Conservation (phyloP, 768 basidiomycete species). For the Cystoderma amianthinum region DNA sequence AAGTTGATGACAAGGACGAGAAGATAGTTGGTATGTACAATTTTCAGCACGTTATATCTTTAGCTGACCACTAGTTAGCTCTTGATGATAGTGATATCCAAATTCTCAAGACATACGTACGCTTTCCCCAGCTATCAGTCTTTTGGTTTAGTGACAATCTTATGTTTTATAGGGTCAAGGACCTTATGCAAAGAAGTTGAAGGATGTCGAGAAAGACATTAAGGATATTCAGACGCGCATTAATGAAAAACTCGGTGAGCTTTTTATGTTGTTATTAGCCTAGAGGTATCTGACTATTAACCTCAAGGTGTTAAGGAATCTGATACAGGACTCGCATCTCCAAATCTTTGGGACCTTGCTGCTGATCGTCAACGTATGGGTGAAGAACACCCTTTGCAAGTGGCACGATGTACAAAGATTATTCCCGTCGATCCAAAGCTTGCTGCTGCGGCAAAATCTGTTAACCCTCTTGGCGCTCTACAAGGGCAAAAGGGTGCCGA, state of each 20-base stretch:
- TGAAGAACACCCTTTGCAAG: constrained; percentile 91
- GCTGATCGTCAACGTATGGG: constrained; percentile 89
- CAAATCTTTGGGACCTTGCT: constrained; percentile 95
- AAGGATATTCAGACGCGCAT: constrained; percentile 96
- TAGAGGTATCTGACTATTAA: no score
- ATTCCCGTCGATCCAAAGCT: constrained; percentile 75
- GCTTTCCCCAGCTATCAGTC: constrained; percentile 17
- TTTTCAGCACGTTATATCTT: neutral
- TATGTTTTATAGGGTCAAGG: constrained; percentile 78
- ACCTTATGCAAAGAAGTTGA: constrained; percentile 85
- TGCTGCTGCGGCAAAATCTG: constrained; percentile 70
- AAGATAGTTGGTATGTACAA: constrained; percentile 74
- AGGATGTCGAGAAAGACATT: constrained; percentile 86
- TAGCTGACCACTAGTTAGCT: constrained; percentile 35
- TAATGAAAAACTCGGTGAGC: constrained; percentile 91
- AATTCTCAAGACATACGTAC: constrained; percentile 95
- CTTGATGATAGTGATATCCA: constrained; percentile 98
- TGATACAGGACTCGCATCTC: constrained; percentile 94
- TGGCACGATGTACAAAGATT: constrained; percentile 98
- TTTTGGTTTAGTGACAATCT: constrained; percentile 2
- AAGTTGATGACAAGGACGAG: constrained; percentile 83
- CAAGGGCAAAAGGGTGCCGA: constrained; percentile 96
- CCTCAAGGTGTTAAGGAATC: constrained; percentile 87
- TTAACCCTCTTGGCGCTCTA: constrained; percentile 69
- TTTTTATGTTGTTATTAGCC: no score